Evolutionary conservation across 2,329 filamentous ascomycete genomes (phyloP), one percentile per base, ranked within the genome.

Genomic region (Teratosphaeria destructans): DNA sequence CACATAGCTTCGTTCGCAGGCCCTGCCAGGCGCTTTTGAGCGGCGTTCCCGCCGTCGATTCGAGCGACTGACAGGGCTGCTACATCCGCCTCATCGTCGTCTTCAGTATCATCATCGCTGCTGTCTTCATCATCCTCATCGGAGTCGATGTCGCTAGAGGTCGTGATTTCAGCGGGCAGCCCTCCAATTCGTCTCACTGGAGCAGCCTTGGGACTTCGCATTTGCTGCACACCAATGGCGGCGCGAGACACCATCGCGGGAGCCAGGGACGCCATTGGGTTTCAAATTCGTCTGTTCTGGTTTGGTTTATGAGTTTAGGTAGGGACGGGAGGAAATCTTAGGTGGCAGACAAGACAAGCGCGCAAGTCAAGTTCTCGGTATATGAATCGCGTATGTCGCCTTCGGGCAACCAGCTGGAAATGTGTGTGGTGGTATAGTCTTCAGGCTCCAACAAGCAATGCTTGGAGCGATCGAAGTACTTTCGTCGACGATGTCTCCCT

Each of bases 401-500:
- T 67, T 62, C 62, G 47, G 65, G 66, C 64, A 68, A 67, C 63
- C 61, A 62, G 63, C 61, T 63, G 58, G 60, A 54, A 19, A 59
- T 56, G 23, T 64, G 62, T 66, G 52, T 27, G 58, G 54, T 65
- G 61, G 43, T 64, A 39, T 60, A 57, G 60, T 59, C 64, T 60
- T 29, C 43, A 58, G 57, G 57, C 47, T 56, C 37, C 29, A n/a
- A 55, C 62, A 64, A 66, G 66, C 61, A 53, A 62, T 57, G 64
- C 62, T 62, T 63, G 58, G 54, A 64, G 65, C 57, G 63, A 61
- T 34, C 16, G 32, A 27, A 52, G 49, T 53, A 53, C 59, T 52
- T 60, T 68, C 65, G 66, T 68, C 64, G 67, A 64, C 63, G 67
- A 67, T 61, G 64, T 66, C 64, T 70, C 68, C 66, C 65, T 65